These are phyloP conservation scores for Pythium brassicae DNA, from an alignment of 352 stramenopile genomes.

Conservation along the genomic window DNA sequence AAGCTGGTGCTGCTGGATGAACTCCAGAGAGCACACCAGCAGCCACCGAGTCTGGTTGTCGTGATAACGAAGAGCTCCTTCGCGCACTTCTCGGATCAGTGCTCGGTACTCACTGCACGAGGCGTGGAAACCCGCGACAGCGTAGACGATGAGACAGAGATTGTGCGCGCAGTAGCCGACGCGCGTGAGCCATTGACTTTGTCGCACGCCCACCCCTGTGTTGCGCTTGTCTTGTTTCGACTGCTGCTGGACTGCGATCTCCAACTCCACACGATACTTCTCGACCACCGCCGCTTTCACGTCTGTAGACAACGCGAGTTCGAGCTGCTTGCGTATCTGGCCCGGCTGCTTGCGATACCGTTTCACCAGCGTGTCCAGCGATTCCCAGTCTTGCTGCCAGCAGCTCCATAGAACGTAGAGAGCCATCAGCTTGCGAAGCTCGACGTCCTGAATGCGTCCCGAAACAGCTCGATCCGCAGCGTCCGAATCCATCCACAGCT, in stretches of 20 bases:
- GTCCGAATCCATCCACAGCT: conserved; percentile 19
- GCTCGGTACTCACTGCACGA: conserved; percentile 39
- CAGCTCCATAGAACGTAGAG: conserved; percentile 36
- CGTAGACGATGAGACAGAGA: conserved; percentile 52
- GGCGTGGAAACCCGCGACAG: conserved; percentile 40
- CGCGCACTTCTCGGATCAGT: conserved; percentile 9
- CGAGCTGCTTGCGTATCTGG: conserved; percentile 12
- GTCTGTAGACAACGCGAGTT: conserved; percentile 18
- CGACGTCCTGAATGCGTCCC: neutral
- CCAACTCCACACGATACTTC: conserved; percentile 45
- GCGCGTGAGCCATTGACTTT: conserved; percentile 1
- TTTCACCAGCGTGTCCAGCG: conserved; percentile 37
- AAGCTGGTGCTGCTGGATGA: conserved; percentile 53
- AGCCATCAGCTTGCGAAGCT: conserved; percentile 8
- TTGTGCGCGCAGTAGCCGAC: conserved; percentile 61
- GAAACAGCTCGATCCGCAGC: neutral
- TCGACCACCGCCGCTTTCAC: conserved; percentile 20
- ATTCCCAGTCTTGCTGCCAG: conserved; percentile 24
- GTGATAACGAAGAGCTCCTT: neutral
- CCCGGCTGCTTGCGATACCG: conserved; percentile 21
- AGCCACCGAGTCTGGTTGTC: conserved; percentile 26
- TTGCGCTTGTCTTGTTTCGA: neutral
- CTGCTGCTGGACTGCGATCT: conserved; percentile 27
- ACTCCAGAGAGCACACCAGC: conserved; percentile 43
- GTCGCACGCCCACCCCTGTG: neutral